phyloP scores from a whole-genome alignment of 768 basidiomycete species.

The Rhizopogon vinicolor region DNA sequence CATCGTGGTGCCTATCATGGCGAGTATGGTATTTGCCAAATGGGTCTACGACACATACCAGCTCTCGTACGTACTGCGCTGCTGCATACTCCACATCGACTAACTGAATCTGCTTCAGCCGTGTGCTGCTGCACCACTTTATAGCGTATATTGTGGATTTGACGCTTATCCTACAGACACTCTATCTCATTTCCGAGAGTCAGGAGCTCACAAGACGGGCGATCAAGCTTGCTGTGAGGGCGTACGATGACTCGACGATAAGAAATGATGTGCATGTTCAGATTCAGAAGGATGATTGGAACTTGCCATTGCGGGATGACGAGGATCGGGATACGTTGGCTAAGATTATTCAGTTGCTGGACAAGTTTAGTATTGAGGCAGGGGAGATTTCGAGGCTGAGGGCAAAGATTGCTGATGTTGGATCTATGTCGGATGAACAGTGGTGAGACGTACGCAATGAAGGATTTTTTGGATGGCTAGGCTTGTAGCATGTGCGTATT shows the following conservation, averaged over 20 bases:
- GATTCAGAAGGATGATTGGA: background rate
- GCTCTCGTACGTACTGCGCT: background rate
- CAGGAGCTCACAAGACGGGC: background rate
- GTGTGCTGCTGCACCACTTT: constrained; percentile 9
- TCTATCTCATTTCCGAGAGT: constrained; percentile 5
- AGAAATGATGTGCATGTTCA: background rate
- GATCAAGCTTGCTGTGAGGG: background rate
- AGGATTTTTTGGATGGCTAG: too few species aligned
- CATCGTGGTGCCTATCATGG: background rate
- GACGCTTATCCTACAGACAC: constrained; percentile 16
- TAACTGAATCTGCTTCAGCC: background rate
- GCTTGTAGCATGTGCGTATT: too few species aligned
- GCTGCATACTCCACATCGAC: background rate
- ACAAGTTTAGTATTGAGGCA: too few species aligned
- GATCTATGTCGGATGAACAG: too few species aligned
- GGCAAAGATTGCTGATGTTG: too few species aligned
- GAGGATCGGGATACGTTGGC: too few species aligned
- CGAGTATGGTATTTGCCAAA: background rate
- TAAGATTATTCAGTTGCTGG: too few species aligned
- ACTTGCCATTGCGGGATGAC: too few species aligned
- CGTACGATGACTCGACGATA: background rate
- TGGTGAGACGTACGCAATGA: too few species aligned
- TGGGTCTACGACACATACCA: too few species aligned
- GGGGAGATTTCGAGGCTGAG: too few species aligned
- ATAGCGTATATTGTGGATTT: constrained; percentile 22